A percentile compares a stretch with the other conserved stretches of the same genome.
phyloP scores from a whole-genome alignment of 306 rosid genomes.

The Prunus padus region DNA sequence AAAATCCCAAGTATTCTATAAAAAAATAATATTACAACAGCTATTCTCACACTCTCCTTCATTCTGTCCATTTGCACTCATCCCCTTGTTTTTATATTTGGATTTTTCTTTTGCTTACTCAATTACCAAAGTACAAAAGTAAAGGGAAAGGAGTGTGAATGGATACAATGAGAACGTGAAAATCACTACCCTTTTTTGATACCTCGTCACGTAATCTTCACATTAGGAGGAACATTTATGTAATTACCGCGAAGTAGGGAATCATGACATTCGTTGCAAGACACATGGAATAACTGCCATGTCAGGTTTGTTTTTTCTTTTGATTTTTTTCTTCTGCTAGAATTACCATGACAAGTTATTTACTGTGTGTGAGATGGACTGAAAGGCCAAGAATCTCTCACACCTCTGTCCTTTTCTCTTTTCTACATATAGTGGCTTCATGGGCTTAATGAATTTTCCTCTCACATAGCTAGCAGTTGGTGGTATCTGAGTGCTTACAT shows the following conservation, averaged over 20 bases:
- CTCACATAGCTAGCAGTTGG: not conserved
- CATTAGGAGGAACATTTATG: not conserved
- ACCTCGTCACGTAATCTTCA: not conserved
- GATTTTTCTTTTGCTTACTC: too few relatives aligned
- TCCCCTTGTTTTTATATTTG: not conserved
- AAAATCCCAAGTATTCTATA: too few relatives aligned
- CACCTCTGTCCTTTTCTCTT: too few relatives aligned
- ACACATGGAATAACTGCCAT: not conserved
- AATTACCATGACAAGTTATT: constrained; percentile 6
- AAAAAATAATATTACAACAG: too few relatives aligned
- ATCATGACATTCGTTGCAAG: not conserved
- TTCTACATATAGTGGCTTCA: not conserved
- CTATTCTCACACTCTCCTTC: too few relatives aligned
- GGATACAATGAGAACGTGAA: too few relatives aligned
- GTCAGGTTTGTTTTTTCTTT: not conserved
- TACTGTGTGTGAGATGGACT: not conserved
- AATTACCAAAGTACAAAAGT: not conserved
- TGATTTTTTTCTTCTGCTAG: not conserved
- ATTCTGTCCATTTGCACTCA: too few relatives aligned
- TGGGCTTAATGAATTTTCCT: not conserved
- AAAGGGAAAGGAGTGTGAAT: too few relatives aligned
- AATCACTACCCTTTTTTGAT: not conserved
- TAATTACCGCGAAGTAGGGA: not conserved
- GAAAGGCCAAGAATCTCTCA: too few relatives aligned
- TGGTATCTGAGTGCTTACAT: not conserved